A percentile compares a stretch with the other conserved stretches of the same genome.
phyloP scores from a whole-genome alignment of 768 basidiomycete genomes.

The Lactarius pseudohatsudake region DNA sequence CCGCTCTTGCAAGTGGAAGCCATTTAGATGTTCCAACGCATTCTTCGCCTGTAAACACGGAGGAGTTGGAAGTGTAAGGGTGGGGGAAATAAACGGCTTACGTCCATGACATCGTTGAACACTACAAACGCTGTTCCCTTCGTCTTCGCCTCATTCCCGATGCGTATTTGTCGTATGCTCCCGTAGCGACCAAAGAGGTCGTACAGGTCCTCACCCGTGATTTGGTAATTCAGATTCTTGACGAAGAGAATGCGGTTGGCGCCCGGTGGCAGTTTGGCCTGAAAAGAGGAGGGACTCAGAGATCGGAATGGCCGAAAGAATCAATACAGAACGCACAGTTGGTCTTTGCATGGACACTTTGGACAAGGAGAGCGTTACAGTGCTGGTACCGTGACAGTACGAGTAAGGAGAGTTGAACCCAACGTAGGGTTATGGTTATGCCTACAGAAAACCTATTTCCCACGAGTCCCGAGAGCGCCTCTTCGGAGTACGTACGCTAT shows the following conservation, averaged over 20 bases:
- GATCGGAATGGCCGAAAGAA: background rate
- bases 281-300: slow-evolving; percentile 1
- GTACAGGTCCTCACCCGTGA: slow-evolving; percentile 91
- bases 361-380: background rate
- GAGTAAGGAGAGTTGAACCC: background rate
- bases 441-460: background rate
- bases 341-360: slow-evolving; percentile 70
- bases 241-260: slow-evolving; percentile 92
- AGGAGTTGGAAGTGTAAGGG: slow-evolving; percentile 9
- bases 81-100: slow-evolving; percentile 33
- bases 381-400: background rate
- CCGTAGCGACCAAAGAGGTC: slow-evolving; percentile 98
- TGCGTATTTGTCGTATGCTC: slow-evolving; percentile 90
- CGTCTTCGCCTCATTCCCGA: slow-evolving; percentile 89
- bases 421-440: slow-evolving; percentile 1
- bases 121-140: slow-evolving; percentile 97
- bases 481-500: too few relatives aligned
- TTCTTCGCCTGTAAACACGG: slow-evolving; percentile 74
- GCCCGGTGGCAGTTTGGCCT: slow-evolving; percentile 89
- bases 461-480: too few relatives aligned
- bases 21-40: slow-evolving; percentile 94
- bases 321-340: slow-evolving; percentile 47
- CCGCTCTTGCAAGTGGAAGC: slow-evolving; percentile 96
- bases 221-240: slow-evolving; percentile 90
- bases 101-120: slow-evolving; percentile 95